phyloP scores from a whole-genome alignment of 768 basidiomycete genomes.

The Tylopilus subfusipes region DNA sequence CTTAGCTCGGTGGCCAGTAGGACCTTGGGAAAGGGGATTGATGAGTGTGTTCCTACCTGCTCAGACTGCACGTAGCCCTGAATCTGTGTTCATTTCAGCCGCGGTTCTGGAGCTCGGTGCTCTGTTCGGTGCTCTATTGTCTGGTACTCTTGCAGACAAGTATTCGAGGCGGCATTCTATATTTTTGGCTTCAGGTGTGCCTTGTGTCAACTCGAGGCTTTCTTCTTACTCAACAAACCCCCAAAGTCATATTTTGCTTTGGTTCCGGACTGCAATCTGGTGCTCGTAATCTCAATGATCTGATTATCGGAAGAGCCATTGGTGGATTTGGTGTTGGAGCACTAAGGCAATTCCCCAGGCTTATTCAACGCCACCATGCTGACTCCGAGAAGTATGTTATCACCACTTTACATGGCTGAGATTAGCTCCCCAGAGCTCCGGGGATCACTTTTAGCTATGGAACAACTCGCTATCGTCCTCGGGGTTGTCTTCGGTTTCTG shows the following conservation, averaged over 20 bases:
- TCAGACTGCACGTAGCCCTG: neutral
- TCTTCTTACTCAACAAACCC: neutral
- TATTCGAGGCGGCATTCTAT: slow-evolving; percentile 68
- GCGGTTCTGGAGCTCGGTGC: slow-evolving; percentile 77
- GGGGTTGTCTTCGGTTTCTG: slow-evolving; percentile 84
- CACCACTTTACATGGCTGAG: slow-evolving; percentile 80
- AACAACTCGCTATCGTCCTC: slow-evolving; percentile 76
- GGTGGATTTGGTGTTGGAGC: slow-evolving; percentile 83
- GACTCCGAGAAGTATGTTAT: slow-evolving; percentile 56
- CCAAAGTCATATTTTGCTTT: slow-evolving; percentile 61
- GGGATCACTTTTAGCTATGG: slow-evolving; percentile 74
- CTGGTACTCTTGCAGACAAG: slow-evolving; percentile 66
- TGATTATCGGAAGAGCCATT: slow-evolving; percentile 68
- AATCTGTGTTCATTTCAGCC: slow-evolving; percentile 39
- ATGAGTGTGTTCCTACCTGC: slow-evolving; percentile 55
- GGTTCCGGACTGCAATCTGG: slow-evolving; percentile 69
- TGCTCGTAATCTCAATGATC: slow-evolving; percentile 51
- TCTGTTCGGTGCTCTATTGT: slow-evolving; percentile 65
- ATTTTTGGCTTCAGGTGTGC: slow-evolving; percentile 61
- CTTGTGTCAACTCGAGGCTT: neutral
- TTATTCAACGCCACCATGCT: slow-evolving; percentile 1
- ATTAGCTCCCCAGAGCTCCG: slow-evolving; percentile 79
- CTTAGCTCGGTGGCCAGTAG: slow-evolving; percentile 60
- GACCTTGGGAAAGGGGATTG: slow-evolving; percentile 67
- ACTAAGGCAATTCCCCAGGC: slow-evolving; percentile 44